phyloP scores from a whole-genome alignment of 345 rosid genomes.

The Gossypium ekmanianum region DNA sequence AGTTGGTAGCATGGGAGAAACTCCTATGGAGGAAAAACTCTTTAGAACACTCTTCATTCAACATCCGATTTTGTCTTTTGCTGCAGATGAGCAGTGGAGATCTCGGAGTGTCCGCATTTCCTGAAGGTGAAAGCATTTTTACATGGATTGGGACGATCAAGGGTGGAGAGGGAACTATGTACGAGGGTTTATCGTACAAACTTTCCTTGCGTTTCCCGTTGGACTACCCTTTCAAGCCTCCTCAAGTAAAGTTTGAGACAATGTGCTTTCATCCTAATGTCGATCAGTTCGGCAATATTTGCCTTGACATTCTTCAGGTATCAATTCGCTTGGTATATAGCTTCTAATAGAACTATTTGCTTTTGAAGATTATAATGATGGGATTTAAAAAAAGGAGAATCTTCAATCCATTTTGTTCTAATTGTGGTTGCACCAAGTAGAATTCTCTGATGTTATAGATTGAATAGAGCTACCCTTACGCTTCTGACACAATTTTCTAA shows the following conservation, averaged over 20 bases:
- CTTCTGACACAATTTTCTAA: not conserved
- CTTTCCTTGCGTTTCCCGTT: slow-evolving; percentile 54
- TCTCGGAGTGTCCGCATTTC: slow-evolving; percentile 64
- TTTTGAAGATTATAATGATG: no score
- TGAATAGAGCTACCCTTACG: not conserved
- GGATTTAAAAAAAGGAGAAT: not conserved
- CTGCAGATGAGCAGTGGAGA: slow-evolving; percentile 60
- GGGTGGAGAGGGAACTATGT: slow-evolving; percentile 58
- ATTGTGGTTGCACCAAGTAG: not conserved
- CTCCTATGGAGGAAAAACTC: no score
- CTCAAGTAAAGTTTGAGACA: slow-evolving; percentile 62
- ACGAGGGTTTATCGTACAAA: slow-evolving; percentile 62
- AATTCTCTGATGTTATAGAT: not conserved
- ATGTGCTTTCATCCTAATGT: slow-evolving; percentile 72
- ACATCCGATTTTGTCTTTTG: not conserved
- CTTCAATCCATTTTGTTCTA: not conserved
- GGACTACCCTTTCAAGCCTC: slow-evolving; percentile 70
- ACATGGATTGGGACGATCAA: slow-evolving; percentile 59
- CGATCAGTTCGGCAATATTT: slow-evolving; percentile 59
- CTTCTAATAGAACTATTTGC: not conserved
- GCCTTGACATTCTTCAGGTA: slow-evolving; percentile 79
- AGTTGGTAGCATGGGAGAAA: no score
- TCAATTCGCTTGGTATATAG: not conserved
- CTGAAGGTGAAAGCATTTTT: slow-evolving; percentile 64
- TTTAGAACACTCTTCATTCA: not conserved